Percentiles rank a stretch among this genome's conserved stretches.
phyloP scores from a whole-genome alignment of 129 eudicot species.

The Chrysanthemum lavandulifolium region DNA sequence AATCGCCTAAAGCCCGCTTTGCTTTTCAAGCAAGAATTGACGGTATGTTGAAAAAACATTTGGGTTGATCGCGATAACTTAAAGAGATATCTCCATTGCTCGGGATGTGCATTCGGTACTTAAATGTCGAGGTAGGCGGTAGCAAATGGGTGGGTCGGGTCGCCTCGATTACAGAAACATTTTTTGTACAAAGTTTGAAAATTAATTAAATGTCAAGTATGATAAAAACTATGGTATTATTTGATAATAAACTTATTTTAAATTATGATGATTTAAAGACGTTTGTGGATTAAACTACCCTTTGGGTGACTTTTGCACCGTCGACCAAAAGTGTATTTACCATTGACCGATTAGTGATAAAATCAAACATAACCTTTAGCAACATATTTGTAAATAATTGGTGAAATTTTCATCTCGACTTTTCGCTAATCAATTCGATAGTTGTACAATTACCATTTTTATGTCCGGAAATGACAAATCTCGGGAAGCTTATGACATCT shows the following conservation, averaged over 20 bases:
- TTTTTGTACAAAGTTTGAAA: too few relatives aligned
- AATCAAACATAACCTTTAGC: not conserved
- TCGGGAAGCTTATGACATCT: not conserved
- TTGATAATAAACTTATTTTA: too few relatives aligned
- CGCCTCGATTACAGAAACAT: too few relatives aligned
- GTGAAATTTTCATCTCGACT: not conserved
- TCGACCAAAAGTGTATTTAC: too few relatives aligned
- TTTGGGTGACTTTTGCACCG: too few relatives aligned
- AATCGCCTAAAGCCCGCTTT: conserved; percentile 48
- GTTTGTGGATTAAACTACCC: too few relatives aligned
- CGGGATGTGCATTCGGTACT: conserved; percentile 90
- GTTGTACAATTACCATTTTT: not conserved
- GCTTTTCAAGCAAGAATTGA: conserved; percentile 87
- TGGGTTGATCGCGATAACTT: conserved; percentile 83
- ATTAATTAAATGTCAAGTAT: too few relatives aligned
- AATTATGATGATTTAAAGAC: too few relatives aligned
- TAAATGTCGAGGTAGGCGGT: not conserved
- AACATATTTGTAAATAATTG: not conserved
- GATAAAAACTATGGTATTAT: too few relatives aligned
- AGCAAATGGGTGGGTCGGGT: too few relatives aligned
- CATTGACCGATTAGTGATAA: not conserved
- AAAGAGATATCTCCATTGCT: conserved; percentile 84
- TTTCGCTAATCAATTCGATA: not conserved
- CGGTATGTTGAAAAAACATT: conserved; percentile 85
- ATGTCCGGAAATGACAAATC: not conserved